Percentiles rank a stretch among this genome's conserved stretches.
Evolutionary conservation across 2,329 filamentous ascomycete genomes (phyloP).

Genomic region (Pseudocercospora pini-densiflorae): DNA sequence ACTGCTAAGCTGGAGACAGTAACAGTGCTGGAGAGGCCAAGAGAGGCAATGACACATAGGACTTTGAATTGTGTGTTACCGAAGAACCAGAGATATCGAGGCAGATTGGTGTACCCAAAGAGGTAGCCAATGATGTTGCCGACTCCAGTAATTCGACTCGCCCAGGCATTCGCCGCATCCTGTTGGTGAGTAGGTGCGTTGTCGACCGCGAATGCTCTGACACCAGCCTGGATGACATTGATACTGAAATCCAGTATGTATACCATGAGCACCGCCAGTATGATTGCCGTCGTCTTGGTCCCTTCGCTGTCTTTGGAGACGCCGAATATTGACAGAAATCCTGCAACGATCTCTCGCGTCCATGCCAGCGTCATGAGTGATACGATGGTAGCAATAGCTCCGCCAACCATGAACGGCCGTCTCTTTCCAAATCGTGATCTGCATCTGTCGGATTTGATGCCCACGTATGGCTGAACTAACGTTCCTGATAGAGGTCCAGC

Average conservation of each 20-base stretch:
- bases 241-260: conserved; percentile 94
- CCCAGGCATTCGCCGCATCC: conserved; percentile 92
- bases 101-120: conserved; percentile 82
- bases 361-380: conserved; percentile 57
- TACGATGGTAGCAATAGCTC: conserved; percentile 53
- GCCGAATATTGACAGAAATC: conserved; percentile 71
- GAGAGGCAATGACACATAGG: conserved; percentile 81
- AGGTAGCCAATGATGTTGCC: conserved; percentile 92
- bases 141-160: conserved; percentile 80
- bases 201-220: conserved; percentile 92
- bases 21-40: conserved; percentile 73
- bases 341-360: conserved; percentile 62
- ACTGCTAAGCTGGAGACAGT: conserved; percentile 71
- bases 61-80: conserved; percentile 92
- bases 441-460: conserved; percentile 58
- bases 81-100: conserved; percentile 74
- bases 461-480: conserved; percentile 59
- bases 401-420: conserved; percentile 57
- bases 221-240: conserved; percentile 91
- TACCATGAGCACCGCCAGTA: conserved; percentile 82
- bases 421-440: conserved; percentile 55
- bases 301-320: conserved; percentile 67
- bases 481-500: conserved; percentile 60
- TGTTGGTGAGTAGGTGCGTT: conserved; percentile 92
- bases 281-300: conserved; percentile 70